These are phyloP conservation scores for Amphirosellinia nigrospora DNA, from an alignment of 495 filamentous ascomycete genomes.

Conservation along the genomic window DNA sequence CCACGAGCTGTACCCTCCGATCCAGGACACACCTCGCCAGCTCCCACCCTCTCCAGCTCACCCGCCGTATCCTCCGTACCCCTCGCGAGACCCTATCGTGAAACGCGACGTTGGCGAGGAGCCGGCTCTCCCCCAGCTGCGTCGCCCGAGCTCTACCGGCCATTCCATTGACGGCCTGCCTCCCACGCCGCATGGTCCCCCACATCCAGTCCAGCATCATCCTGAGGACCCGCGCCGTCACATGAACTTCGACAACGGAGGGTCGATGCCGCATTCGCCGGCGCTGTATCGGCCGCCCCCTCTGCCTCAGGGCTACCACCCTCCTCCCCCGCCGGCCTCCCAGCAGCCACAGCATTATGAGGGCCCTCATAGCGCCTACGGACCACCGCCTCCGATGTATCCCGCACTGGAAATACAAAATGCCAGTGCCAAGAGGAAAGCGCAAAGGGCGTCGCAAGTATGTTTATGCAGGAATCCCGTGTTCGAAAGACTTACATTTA, in stretches of 20 bases:
- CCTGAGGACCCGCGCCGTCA: conserved; percentile 52
- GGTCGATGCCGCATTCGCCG: conserved; percentile 46
- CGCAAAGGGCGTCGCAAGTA: conserved; percentile 59
- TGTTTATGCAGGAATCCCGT: conserved; percentile 22
- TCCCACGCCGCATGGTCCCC: conserved; percentile 43
- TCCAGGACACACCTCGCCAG: conserved; percentile 57
- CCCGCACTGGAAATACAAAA: conserved; percentile 52
- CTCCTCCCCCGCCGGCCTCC: conserved; percentile 47
- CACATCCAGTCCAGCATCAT: conserved; percentile 37
- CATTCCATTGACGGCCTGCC: conserved; percentile 46
- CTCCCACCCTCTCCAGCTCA: conserved; percentile 53
- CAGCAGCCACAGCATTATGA: conserved; percentile 51
- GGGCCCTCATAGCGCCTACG: conserved; percentile 44
- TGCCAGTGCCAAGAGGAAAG: conserved; percentile 54
- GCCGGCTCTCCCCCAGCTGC: conserved; percentile 49
- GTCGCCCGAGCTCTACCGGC: conserved; percentile 52
- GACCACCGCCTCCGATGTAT: conserved; percentile 43
- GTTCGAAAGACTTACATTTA: neutral
- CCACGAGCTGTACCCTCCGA: conserved; percentile 53
- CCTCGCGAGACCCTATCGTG: conserved; percentile 52
- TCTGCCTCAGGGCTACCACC: conserved; percentile 49
- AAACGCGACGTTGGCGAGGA: conserved; percentile 59
- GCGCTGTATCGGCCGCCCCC: conserved; percentile 46
- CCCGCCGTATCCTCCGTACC: conserved; percentile 47
- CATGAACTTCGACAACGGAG: conserved; percentile 53